Base-by-base conservation (phyloP, 345 rosid species). In the Populus nigra region DNA sequence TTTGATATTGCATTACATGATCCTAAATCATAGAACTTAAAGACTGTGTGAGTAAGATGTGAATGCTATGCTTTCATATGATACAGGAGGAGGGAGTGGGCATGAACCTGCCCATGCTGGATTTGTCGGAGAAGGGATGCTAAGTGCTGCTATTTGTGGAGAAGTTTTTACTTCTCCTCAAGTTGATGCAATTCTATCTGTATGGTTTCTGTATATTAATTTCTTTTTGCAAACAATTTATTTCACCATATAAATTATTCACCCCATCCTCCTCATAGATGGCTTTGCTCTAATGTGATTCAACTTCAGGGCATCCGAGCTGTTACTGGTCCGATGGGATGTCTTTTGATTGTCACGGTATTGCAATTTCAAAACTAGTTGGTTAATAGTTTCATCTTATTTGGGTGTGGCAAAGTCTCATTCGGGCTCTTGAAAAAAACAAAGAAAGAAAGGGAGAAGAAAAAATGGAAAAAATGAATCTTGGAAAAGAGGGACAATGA, bases 31-130 rank as follows among this genome's bases (percentile, higher is more conserved):
- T 17, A 45, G 38, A 71, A 16, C 23, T 18, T 71, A 29, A 17
- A n/a, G 33, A 7, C 25, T 10, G 16, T 70, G 36, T 1, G 18
- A 27, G 25, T 49, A 49, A 27, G 5, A 47, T 49, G 65, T 59
- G 27, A 59, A 59, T 59, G 65, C 29, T 59, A 43, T 47, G 59
- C 72, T 45, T 47, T 61, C 33, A 69, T 55, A 31, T 74, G 11
- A 71, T 79, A 67, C 75, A 96, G 99, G 99, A 68, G 98, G 99
- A 65, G 99, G 99, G 76, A 96, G 99, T 73, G 99, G 99, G 49
- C 99, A 96, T 87, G 99, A 96, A 76, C 98, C 99, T 78, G 97
- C 99, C 53, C 94, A 92, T 62, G 90, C 99, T 88, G 99, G 99
- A 67, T 96, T 86, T 86, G 99, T 96, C 41, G 99, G 99, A 83